Evolutionary conservation across 1,284 basidiomycete genomes (phyloP).

Genomic region (Cryptococcus deneoformans): DNA sequence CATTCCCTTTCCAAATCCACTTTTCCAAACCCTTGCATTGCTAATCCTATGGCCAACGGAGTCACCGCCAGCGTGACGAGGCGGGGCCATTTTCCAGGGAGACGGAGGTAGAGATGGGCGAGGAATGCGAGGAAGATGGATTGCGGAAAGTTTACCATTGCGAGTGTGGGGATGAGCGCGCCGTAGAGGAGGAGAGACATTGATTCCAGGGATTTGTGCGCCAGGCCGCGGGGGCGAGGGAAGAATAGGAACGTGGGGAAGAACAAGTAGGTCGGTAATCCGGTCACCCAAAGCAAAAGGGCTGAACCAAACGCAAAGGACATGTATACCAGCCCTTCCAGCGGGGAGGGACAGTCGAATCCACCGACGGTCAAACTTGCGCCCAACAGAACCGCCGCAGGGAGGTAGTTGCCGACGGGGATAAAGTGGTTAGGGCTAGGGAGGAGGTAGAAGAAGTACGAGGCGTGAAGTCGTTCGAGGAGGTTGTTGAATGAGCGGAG

Average conservation of each 20-base stretch:
- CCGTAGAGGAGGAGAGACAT: constrained; percentile 61
- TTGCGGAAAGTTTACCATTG: constrained; percentile 86
- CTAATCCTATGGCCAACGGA: constrained; percentile 6
- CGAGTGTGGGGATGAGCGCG: constrained; percentile 75
- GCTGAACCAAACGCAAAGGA: constrained; percentile 17
- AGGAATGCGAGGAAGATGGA: constrained; percentile 64
- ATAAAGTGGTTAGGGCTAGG: constrained; percentile 72
- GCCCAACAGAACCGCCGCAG: constrained; percentile 76
- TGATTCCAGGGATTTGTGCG: constrained; percentile 15
- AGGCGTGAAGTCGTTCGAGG: constrained; percentile 88
- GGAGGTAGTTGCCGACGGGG: constrained; percentile 85
- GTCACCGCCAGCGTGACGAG: constrained; percentile 1
- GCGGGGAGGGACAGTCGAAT: constrained; percentile 66
- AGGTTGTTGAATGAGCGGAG: constrained; percentile 88
- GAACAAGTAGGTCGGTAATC: constrained; percentile 16
- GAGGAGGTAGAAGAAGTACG: constrained; percentile 91
- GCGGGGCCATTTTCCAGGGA: constrained; percentile 9
- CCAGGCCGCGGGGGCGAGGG: constrained; percentile 58
- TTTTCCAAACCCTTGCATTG: neutral
- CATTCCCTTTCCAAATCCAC: constrained; percentile 32
- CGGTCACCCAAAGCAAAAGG: constrained; percentile 16
- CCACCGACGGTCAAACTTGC: constrained; percentile 79
- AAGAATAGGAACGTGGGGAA: constrained; percentile 14
- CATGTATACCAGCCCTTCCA: constrained; percentile 52
- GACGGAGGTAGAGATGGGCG: constrained; percentile 51